A percentile compares a stretch with the other conserved stretches of the same genome.
These are phyloP conservation scores for Pirum gemmata DNA, from an alignment of 78 protist species.

Conservation along the genomic window DNA sequence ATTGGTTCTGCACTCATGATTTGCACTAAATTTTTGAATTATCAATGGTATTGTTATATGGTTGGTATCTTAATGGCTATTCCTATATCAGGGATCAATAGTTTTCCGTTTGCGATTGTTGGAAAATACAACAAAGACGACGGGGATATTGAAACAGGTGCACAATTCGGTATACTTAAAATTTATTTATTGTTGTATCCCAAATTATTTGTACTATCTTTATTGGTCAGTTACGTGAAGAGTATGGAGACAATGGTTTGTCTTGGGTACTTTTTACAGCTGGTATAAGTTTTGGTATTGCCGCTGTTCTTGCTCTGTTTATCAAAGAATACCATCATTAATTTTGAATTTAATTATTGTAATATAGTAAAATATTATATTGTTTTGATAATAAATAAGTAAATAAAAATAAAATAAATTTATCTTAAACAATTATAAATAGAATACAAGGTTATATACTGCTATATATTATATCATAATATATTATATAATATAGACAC, in stretches of 20 bases:
- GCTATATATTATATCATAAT: too few relatives aligned
- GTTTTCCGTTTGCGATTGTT: conserved; percentile 7
- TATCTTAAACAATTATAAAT: too few relatives aligned
- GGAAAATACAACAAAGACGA: conserved; percentile 8
- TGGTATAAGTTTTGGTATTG: conserved; percentile 1
- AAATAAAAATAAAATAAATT: too few relatives aligned
- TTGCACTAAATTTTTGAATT: not conserved
- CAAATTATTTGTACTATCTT: not conserved
- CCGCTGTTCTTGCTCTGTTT: conserved; percentile 14
- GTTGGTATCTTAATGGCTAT: not conserved
- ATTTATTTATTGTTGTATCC: not conserved
- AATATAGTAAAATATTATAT: too few relatives aligned
- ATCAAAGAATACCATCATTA: conserved; percentile 3
- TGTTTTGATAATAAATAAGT: too few relatives aligned
- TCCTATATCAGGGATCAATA: conserved; percentile 7
- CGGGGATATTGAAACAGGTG: not conserved
- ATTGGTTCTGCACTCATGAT: not conserved
- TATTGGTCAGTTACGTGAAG: conserved; percentile 49
- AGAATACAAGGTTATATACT: too few relatives aligned
- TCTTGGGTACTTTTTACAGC: not conserved
- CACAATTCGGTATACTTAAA: not conserved
- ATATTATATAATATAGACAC: too few relatives aligned
- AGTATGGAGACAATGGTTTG: conserved; percentile 26
- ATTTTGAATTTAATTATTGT: conserved; percentile 32
- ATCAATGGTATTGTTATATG: not conserved